These are phyloP conservation scores for Castanea crenata DNA, from an alignment of 306 rosid species.

Conservation along the genomic window DNA sequence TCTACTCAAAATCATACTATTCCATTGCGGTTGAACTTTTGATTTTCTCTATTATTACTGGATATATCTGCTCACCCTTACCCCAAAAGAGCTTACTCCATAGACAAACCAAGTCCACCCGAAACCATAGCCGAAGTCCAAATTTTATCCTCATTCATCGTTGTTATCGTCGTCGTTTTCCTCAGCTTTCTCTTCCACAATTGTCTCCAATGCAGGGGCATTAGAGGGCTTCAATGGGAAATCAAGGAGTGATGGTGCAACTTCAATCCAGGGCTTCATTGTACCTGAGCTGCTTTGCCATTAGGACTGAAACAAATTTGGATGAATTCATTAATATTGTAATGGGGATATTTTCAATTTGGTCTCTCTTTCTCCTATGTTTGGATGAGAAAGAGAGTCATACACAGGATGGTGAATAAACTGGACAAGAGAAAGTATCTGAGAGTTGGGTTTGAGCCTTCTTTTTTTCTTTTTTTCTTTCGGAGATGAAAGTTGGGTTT, in stretches of 20 bases:
- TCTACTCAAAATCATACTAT: background rate
- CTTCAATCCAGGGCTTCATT: constrained; percentile 52
- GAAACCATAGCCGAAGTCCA: background rate
- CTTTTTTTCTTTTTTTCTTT: too few species aligned
- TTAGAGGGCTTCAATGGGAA: constrained; percentile 34
- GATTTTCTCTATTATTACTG: too few species aligned
- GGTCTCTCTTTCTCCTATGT: background rate
- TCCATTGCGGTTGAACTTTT: too few species aligned
- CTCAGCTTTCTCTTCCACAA: constrained; percentile 40
- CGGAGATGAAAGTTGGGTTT: background rate
- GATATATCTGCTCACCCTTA: too few species aligned
- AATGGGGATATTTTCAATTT: background rate
- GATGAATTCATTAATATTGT: background rate
- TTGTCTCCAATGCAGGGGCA: constrained; percentile 47
- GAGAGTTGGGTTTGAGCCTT: too few species aligned
- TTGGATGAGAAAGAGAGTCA: background rate
- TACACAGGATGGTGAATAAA: background rate
- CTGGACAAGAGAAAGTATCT: too few species aligned
- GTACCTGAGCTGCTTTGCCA: constrained; percentile 33
- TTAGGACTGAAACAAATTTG: constrained; percentile 1
- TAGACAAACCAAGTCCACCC: background rate
- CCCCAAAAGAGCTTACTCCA: too few species aligned
- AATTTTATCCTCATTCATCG: background rate
- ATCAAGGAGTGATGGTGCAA: constrained; percentile 48
- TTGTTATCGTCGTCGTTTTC: constrained; percentile 22